Conservation (phyloP, 805 yeast species). For the Candida easanensis region DNA sequence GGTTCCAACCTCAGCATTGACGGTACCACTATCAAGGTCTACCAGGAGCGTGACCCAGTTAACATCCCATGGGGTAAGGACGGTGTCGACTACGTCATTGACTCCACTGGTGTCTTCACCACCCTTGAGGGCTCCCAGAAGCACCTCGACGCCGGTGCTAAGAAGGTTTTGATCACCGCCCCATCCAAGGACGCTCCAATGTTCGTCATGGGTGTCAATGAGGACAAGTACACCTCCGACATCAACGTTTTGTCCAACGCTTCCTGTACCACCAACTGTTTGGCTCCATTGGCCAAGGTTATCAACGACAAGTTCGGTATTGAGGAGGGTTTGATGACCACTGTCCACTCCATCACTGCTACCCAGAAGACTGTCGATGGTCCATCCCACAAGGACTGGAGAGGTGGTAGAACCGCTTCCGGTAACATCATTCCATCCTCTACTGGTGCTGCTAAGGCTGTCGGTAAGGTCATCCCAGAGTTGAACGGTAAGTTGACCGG, state of each 20-base stretch:
- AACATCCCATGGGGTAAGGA: constrained; percentile 83
- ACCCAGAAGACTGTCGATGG: constrained; percentile 97
- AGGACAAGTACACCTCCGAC: constrained; percentile 72
- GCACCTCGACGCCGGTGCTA: constrained; percentile 89
- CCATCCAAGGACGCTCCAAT: constrained; percentile 93
- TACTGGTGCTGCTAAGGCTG: constrained; percentile 98
- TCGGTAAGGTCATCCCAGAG: constrained; percentile 90
- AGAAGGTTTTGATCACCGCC: constrained; percentile 92
- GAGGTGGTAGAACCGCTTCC: constrained; percentile 97
- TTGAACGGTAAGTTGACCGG: constrained; percentile 93
- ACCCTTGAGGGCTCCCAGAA: constrained; percentile 73
- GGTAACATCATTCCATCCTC: constrained; percentile 95
- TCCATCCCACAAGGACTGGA: constrained; percentile 97
- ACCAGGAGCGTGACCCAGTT: constrained; percentile 83
- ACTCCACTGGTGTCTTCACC: constrained; percentile 95
- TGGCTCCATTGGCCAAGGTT: constrained; percentile 92
- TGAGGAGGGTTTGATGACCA: constrained; percentile 92
- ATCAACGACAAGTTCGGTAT: constrained; percentile 83
- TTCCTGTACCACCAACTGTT: constrained; percentile 94
- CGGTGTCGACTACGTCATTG: constrained; percentile 84
- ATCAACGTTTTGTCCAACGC: constrained; percentile 83
- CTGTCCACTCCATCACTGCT: constrained; percentile 94
- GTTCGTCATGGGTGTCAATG: constrained; percentile 93
- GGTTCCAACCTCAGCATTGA: constrained; percentile 63
- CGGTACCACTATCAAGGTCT: constrained; percentile 63